Evolutionary conservation across 192 early-diverging fungal species (phyloP), one percentile per base, ranked within the genome.

Genomic region (Chytriomyces sp.): DNA sequence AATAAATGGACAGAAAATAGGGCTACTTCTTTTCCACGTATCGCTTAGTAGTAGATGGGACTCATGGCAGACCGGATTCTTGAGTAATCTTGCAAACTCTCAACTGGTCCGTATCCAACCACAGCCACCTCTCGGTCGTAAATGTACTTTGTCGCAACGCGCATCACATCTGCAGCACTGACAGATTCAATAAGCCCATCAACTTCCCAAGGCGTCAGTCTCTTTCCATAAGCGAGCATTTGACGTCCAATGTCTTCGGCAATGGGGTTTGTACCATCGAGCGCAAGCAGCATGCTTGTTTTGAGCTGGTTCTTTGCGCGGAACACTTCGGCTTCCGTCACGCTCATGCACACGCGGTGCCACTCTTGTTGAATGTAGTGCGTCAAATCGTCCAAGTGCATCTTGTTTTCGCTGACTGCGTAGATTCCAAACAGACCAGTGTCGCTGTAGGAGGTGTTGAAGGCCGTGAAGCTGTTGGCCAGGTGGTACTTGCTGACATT

Each of bases 241-340:
- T 99, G 97, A 81, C 96, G 93, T 64, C 96, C 97, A 87, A 99
- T 97, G 80, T 99, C 97, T 86, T 98, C 96, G 46, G 94, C 94
- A 76, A 98, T 88, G 20, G 97, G 93, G 1, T 95, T 97, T 76
- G 93, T 96, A 49, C 97, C 96, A 80, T 99, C 96, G 50, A 99
- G 87, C 76, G 91, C 85, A 60, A 98, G 89, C 23, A 99, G 86
- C 50, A 99, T 89, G 28, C 91, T 89, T 5, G 96, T 96, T 89
- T 98, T 99, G 79, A 99, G 91, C 86, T 98, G 96, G 87, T 97
- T 95, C 89, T 98, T 98, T 79, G 97, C 97, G 78, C 96, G 91
- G 86, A 95, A 94, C 23, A 99, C 94, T 85, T 98, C 97, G 65
- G 89, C 90, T 74, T 93, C 91, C 23, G 94, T 94, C 70, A 97